A percentile compares a stretch with the other conserved stretches of the same genome.
Conservation (phyloP, 2,329 filamentous ascomycete genomes). For the Pseudopithomyces maydicus region DNA sequence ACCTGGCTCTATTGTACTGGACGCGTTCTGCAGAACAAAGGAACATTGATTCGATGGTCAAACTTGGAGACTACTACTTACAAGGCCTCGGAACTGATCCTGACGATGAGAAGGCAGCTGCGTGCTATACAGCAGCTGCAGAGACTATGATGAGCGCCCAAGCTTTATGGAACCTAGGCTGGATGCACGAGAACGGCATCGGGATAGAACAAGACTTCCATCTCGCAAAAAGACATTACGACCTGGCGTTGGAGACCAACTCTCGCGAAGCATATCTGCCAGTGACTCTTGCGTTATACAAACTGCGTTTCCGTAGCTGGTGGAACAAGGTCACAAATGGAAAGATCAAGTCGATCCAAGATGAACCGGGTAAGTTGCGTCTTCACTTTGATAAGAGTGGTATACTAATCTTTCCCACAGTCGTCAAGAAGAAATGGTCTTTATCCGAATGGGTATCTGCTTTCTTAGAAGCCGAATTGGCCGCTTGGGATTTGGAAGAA, state of each 20-base stretch:
- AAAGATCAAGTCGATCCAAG: slow-evolving; percentile 88
- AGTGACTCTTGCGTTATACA: slow-evolving; percentile 84
- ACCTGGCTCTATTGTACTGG: slow-evolving; percentile 87
- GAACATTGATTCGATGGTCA: slow-evolving; percentile 92
- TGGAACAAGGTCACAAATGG: slow-evolving; percentile 95
- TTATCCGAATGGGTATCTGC: slow-evolving; percentile 85
- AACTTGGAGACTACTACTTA: slow-evolving; percentile 98
- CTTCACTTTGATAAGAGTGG: not conserved
- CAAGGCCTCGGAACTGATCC: slow-evolving; percentile 71
- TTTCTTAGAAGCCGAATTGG: slow-evolving; percentile 69
- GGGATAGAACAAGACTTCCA: slow-evolving; percentile 95
- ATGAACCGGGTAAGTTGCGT: slow-evolving; percentile 76
- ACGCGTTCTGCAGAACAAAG: slow-evolving; percentile 90
- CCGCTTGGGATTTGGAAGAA: slow-evolving; percentile 62
- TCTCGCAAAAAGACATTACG: slow-evolving; percentile 94
- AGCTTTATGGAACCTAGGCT: slow-evolving; percentile 94
- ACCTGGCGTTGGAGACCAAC: slow-evolving; percentile 88
- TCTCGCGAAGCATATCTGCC: slow-evolving; percentile 86
- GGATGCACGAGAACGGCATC: slow-evolving; percentile 99
- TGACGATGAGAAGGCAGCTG: slow-evolving; percentile 84
- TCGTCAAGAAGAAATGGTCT: slow-evolving; percentile 73
- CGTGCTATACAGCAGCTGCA: slow-evolving; percentile 89
- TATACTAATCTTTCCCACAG: slow-evolving; percentile 49
- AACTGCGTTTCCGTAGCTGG: slow-evolving; percentile 81
- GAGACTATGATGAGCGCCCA: slow-evolving; percentile 93